Evolutionary conservation across 495 filamentous ascomycete species (phyloP).

Genomic region (Pseudomonodictys pantanalensis): DNA sequence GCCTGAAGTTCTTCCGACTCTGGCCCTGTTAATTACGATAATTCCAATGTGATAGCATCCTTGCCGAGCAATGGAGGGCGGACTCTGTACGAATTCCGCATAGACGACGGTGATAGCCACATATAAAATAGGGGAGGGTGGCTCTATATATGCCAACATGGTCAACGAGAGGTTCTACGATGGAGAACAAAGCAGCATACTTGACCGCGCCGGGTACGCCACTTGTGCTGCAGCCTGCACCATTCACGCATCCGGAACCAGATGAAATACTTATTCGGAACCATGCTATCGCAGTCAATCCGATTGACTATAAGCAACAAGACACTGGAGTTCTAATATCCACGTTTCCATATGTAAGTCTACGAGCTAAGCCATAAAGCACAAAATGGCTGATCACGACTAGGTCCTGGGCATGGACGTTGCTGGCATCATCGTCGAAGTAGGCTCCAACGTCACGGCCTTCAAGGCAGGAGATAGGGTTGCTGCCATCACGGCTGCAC

Average conservation of each 20-base stretch:
- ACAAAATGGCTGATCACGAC: not conserved
- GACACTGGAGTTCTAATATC: constrained; percentile 3
- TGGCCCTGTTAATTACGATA: too few relatives aligned
- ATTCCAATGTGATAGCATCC: too few relatives aligned
- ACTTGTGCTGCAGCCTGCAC: constrained; percentile 6
- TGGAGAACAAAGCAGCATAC: constrained; percentile 23
- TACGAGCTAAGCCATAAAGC: not conserved
- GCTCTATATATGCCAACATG: not conserved
- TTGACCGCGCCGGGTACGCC: not conserved
- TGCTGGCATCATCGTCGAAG: constrained; percentile 36
- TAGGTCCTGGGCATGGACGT: constrained; percentile 36
- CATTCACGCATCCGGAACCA: constrained; percentile 1
- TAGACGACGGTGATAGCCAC: not conserved
- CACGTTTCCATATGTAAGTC: constrained; percentile 9
- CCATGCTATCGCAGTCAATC: constrained; percentile 24
- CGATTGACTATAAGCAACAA: constrained; percentile 10
- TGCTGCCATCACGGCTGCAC: constrained; percentile 22
- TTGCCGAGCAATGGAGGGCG: too few relatives aligned
- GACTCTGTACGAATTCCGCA: too few relatives aligned
- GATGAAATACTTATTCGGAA: constrained; percentile 24
- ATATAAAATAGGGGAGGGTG: not conserved
- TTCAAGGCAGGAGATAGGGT: constrained; percentile 37
- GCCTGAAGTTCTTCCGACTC: too few relatives aligned
- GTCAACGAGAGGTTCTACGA: not conserved
- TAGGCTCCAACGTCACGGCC: constrained; percentile 32